These are phyloP conservation scores for Pseudocercospora pini-densiflorae DNA, from an alignment of 2,329 filamentous ascomycete species.

Conservation along the genomic window DNA sequence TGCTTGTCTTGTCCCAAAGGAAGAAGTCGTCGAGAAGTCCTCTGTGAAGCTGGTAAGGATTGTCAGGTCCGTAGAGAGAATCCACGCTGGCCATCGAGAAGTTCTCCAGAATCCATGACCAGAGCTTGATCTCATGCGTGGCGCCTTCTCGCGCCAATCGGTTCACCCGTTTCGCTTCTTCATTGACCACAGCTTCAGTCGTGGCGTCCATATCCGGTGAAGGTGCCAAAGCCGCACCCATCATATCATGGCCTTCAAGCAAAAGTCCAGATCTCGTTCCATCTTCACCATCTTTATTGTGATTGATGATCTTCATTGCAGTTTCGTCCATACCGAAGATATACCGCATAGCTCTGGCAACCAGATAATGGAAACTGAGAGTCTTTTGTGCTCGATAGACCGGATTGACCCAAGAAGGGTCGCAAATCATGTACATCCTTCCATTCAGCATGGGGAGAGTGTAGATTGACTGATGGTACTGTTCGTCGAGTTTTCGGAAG, in stretches of 20 bases:
- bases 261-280: not conserved
- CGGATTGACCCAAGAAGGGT: constrained; percentile 45
- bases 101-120: constrained; percentile 44
- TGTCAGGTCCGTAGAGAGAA: constrained; percentile 51
- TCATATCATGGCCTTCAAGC: constrained; percentile 8
- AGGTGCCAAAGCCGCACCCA: constrained; percentile 1
- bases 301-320: constrained; percentile 37
- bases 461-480: constrained; percentile 42
- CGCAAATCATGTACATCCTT: constrained; percentile 53
- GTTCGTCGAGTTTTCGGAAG: constrained; percentile 29
- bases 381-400: constrained; percentile 47
- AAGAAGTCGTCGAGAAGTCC: constrained; percentile 47
- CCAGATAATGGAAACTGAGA: constrained; percentile 51
- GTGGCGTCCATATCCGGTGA: not conserved
- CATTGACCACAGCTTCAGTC: constrained; percentile 2
- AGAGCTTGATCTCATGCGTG: constrained; percentile 44
- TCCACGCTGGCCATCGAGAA: constrained; percentile 47
- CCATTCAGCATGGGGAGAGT: constrained; percentile 52
- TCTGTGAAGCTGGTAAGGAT: constrained; percentile 45
- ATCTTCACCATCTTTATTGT: constrained; percentile 23
- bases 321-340: constrained; percentile 45
- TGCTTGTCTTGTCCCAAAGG: constrained; percentile 46
- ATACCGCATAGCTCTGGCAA: constrained; percentile 44
- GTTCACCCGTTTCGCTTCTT: constrained; percentile 15
- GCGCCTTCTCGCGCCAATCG: constrained; percentile 9